Base-by-base conservation (phyloP, 106 monocot species). In the Dioscorea dumetorum region DNA sequence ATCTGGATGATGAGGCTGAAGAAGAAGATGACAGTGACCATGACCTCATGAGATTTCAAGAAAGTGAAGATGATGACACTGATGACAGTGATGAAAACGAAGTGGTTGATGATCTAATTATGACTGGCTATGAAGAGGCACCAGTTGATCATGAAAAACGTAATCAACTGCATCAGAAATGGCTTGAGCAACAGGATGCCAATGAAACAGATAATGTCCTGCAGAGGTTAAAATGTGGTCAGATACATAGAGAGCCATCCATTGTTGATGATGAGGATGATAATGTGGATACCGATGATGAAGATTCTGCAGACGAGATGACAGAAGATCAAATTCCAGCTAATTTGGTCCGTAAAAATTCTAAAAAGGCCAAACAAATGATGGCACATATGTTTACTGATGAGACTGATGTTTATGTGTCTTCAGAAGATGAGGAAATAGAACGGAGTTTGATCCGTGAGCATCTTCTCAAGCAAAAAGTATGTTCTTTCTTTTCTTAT, bases 1-100 rank as follows among this genome's bases (percentile, higher is more conserved):
- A 87, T 84, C 24, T 99, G 14, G 97, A 99, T 79, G 97, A 90
- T 59, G 97, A 99, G 64, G 97, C 97, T 57, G 97, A 99, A 75
- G 97, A 99, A 82, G 88, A 88, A 80, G 88, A 92, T 79, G 88
- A 92, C 52, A 85, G 92, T 62, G 92, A 92, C 56, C 72, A 88
- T 76, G 85, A 92, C 51, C 13, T 83, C 4, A 62, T 73, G 69
- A 88, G 85, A 61, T 92, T 88, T 70, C 72, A 78, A 56, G 88
- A 88, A 48, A 72, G 83, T 51, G 90, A 90, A 54, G 87, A 90
- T 24, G 83, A 81, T 66, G 34, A 34, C 7, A 34, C 7, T 34
- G 74, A 87, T 51, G 84, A 87, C 59, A 73, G 62, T 73, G 80
- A 83, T 70, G 89, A 82, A 71, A 64, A 76, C 58, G 90, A 92